phyloP scores from a whole-genome alignment of 495 filamentous ascomycete genomes.

The Cercophora newfieldiana region DNA sequence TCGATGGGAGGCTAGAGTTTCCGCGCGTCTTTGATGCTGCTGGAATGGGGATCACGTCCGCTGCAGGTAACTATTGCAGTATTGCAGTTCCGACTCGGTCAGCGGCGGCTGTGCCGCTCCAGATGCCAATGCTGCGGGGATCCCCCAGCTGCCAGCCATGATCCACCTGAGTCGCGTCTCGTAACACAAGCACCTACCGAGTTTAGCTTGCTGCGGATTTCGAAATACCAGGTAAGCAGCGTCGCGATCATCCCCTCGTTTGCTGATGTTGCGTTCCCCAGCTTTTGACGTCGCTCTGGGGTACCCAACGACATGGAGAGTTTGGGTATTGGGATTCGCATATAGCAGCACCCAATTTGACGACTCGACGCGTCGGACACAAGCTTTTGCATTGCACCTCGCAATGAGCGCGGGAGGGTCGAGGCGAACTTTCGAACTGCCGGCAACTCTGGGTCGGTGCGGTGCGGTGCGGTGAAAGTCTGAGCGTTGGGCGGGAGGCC shows the following conservation, averaged over 20 bases:
- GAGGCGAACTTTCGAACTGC: neutral
- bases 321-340: neutral
- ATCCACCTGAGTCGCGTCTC: neutral
- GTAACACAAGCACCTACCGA: neutral
- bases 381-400: neutral
- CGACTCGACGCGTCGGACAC: neutral
- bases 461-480: neutral
- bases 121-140: neutral
- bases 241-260: neutral
- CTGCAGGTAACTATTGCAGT: neutral
- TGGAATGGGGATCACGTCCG: neutral
- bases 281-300: neutral
- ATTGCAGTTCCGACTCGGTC: neutral
- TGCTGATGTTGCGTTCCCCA: neutral
- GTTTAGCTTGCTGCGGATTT: neutral
- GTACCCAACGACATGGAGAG: neutral
- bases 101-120: neutral
- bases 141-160: neutral
- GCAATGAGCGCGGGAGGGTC: neutral
- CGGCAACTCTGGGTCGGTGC: neutral
- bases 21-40: neutral
- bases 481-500: constrained; percentile 1
- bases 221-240: neutral
- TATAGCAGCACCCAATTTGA: neutral
- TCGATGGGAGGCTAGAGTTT: neutral